Evolutionary conservation across 2,329 filamentous ascomycete species (phyloP), one percentile per base, ranked within the genome.

Genomic region (Scleromitrula shiraiana): DNA sequence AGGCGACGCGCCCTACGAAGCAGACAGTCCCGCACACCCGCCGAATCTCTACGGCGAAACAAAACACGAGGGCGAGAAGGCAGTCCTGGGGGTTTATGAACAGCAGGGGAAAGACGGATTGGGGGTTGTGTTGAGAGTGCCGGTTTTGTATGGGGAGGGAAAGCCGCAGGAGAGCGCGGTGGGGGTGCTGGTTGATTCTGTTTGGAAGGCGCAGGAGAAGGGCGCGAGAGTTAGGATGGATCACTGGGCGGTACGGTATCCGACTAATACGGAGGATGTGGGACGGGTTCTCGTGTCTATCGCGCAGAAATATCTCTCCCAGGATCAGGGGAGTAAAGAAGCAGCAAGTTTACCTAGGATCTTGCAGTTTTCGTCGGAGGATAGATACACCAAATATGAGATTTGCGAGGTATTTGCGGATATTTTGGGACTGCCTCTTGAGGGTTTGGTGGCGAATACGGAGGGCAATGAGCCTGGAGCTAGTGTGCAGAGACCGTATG

Each of bases 251-350:
- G 69, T 85, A 42, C 77, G 89, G 23, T 95, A 88, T 68, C 89
- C 89, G 7, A 95, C 89, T 7, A 93, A 93, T 63, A 95, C 88
- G 0, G 83, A 88, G 62, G 90, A 95, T 61, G 83, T 95, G 15
- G 88, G 76, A 15, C 75, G 90, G 32, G 85, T 95, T 38, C 14
- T 50, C 10, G 10, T 39, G 81, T 87, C 94, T 57, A 70, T 93
- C 40, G 78, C 85, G 2, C 73, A 72, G 52, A 82, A 85, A 59
- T 93, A 90, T 59, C 70, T 84, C 46, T n/a, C n/a, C n/a, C n/a
- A n/a, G n/a, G n/a, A n/a, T n/a, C n/a, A n/a, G n/a, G 66, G 64
- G 4, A 66, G 70, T 10, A 59, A 64, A 32, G 70, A 76, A 30
- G 68, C 72, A 42, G 64, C 70, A 9, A 62, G 69, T 14, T 68